Evolutionary conservation across 768 basidiomycete species (phyloP), one percentile per base, ranked within the genome.

Genomic region (Auriscalpium orientale): DNA sequence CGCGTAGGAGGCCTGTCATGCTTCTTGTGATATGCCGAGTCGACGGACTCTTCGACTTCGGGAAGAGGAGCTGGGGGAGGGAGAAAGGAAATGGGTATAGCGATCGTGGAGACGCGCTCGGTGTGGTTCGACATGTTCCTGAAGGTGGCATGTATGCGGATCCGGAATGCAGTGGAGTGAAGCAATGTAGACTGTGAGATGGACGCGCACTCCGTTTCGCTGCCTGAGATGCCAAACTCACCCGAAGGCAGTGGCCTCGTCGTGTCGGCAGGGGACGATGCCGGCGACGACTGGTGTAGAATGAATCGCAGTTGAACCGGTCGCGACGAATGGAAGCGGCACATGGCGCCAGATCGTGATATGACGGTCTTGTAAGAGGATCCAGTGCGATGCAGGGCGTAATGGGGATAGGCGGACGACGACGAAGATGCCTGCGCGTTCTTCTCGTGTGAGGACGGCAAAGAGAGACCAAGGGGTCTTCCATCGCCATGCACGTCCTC

Each of bases 291-390:
- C 51, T 81, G 85, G 64, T 91, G 91, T 15, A 98, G 75, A 33
- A 95, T 74, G 57, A 98, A 89, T 4, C 92, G 83, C 40, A 91
- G 76, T 60, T 79, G 87, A 57, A 94, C 80, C 4, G 87, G 78
- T 13, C 79, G 80, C 46, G 81, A 77, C 0, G 84, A 81, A 62
- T 97, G 93, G 67, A 97, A 93, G 47, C 92, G 85, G 68, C 92
- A 93, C 18, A 91, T 87, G 45, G 93, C 94, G 47, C 95, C 95
- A 13, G 94, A 93, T 8, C 87, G 81, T 12, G 91, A 85, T 28
- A 98, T 74, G 51, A 85, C 76, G 3, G 78, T 75, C 40, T 76
- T 72, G 61, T 79, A 62, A 13, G 53, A 37, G 10, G 49, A 34
- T 9, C 51, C 34, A 35, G 37, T 34, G 37, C 40, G 22, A 11